Base-by-base conservation (phyloP, 495 filamentous ascomycete species). In the Extremus antarcticus region DNA sequence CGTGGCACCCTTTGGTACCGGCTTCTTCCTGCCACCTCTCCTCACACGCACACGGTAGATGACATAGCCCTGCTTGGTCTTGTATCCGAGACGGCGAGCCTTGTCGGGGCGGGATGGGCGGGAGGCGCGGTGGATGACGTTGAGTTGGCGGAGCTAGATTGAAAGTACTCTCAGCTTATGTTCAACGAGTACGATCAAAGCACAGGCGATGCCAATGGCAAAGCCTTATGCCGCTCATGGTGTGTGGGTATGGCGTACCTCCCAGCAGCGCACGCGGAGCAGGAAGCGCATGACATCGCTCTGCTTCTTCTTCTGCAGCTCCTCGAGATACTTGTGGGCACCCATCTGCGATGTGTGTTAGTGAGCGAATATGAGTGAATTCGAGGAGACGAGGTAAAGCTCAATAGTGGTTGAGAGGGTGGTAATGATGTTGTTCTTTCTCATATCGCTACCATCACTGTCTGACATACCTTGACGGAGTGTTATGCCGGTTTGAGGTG, bases 301-400 rank as follows among this genome's bases (percentile, higher is more conserved):
- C 81, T 98, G 92, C 87, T 98, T 98, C 87, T 95, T 95, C 87
- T 97, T 97, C 71, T 94, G 87, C 73, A 98, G 84, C 82, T 98
- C 92, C 81, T 97, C 92, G 76, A 97, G 87, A 78, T 96, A 96
- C 78, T 96, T 96, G 74, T 92, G 85, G 57, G 69, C 69, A 57
- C 69, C 69, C 69, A 70, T 71, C 66, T 71, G 58, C 20, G 21
- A 25, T 45, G 17, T 45, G 35, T 45, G 41, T 45, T 45, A 45
- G 41, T n/a, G 35, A n/a, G 35, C n/a, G 35, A n/a, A n/a, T n/a
- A n/a, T n/a, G n/a, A n/a, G n/a, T n/a, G n/a, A n/a, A n/a, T n/a
- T n/a, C n/a, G n/a, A n/a, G n/a, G n/a, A n/a, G n/a, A n/a, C n/a
- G n/a, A n/a, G n/a, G n/a, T n/a, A n/a, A n/a, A n/a, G n/a, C n/a